Evolutionary conservation across 441 rosid species (phyloP).

Genomic region (Flueggea neowawraea): DNA sequence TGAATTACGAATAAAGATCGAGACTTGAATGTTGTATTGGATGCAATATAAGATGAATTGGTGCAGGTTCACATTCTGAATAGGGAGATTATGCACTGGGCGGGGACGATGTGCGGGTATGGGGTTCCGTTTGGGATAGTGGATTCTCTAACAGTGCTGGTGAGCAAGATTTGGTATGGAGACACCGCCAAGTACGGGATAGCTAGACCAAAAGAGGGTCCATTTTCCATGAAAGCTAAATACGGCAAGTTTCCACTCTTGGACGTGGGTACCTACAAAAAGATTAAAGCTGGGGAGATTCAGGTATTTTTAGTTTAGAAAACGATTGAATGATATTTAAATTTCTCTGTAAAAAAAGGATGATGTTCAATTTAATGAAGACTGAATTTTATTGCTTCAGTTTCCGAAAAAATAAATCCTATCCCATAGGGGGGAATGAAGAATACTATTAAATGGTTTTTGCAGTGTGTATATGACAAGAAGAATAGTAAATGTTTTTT

Average conservation of each 20-base stretch:
- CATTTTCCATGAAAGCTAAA: constrained; percentile 28
- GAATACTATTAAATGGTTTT: no score
- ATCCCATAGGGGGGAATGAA: no score
- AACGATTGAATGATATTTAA: no score
- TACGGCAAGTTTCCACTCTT: constrained; percentile 49
- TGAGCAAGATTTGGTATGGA: constrained; percentile 31
- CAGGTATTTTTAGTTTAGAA: constrained; percentile 17
- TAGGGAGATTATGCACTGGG: constrained; percentile 33
- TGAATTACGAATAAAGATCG: no score
- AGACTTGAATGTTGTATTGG: no score
- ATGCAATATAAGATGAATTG: no score
- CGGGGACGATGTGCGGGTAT: constrained; percentile 28
- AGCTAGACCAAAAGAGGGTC: constrained; percentile 41
- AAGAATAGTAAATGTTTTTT: no score
- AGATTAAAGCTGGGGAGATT: constrained; percentile 27
- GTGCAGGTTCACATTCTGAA: constrained; percentile 40
- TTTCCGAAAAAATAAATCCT: no score
- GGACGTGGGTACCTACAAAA: constrained; percentile 43
- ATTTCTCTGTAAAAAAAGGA: no score
- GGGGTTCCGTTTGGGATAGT: constrained; percentile 32
- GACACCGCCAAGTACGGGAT: constrained; percentile 36
- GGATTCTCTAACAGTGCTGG: constrained; percentile 30
- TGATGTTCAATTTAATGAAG: no score
- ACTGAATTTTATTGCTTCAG: no score
- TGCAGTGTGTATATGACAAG: no score